Evolutionary conservation across 257 asterid genomes (phyloP).

Genomic region (Coffea canephora): DNA sequence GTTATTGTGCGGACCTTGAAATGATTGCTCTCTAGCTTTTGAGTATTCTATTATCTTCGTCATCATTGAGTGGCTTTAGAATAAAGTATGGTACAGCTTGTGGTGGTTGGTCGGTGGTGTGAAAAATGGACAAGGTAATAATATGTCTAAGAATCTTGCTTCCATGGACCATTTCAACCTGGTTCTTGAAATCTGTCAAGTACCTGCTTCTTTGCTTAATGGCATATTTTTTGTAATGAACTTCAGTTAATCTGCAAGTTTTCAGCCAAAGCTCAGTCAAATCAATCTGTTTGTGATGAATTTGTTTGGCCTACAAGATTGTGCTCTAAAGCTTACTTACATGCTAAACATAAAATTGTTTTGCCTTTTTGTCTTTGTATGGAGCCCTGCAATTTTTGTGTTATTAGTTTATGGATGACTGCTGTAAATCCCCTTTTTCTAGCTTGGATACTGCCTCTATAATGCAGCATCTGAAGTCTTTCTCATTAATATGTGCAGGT

Average conservation of each 20-base stretch:
- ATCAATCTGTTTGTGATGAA: background rate
- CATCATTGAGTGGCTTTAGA: background rate
- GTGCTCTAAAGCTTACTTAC: background rate
- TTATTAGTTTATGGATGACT: background rate
- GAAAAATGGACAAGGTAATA: background rate
- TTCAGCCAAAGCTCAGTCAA: background rate
- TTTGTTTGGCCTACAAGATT: background rate
- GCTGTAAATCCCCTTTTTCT: background rate
- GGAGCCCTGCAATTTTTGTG: background rate
- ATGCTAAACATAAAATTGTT: background rate
- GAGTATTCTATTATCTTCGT: background rate
- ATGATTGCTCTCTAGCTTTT: background rate
- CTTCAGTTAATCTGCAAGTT: background rate
- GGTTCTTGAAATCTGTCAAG: background rate
- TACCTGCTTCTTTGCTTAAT: background rate
- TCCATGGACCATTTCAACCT: background rate
- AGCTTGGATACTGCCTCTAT: background rate
- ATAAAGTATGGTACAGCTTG: background rate
- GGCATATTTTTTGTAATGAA: background rate
- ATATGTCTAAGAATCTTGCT: background rate
- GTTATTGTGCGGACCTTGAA: background rate
- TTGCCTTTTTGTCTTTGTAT: background rate
- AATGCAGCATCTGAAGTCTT: background rate
- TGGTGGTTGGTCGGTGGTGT: background rate
- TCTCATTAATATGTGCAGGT: slow-evolving; percentile 40